Conservation (phyloP, 2,329 filamentous ascomycete species). For the Colletotrichum sp. region DNA sequence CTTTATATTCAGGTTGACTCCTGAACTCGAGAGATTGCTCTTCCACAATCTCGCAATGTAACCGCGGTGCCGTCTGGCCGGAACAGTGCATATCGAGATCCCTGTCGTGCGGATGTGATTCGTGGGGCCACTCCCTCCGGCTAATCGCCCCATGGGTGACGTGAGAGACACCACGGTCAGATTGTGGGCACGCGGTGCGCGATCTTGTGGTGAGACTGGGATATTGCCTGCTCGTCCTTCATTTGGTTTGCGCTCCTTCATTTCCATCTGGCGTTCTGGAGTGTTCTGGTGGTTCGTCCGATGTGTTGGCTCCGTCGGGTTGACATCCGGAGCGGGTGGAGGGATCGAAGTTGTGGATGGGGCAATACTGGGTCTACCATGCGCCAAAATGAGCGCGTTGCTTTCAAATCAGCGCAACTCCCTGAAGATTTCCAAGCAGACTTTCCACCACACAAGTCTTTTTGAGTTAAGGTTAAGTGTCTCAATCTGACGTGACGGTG, state of each 20-base stretch:
- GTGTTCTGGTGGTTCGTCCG: not conserved
- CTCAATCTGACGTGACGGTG: not conserved
- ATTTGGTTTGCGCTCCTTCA: conserved; percentile 10
- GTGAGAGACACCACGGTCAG: not conserved
- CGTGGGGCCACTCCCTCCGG: not conserved
- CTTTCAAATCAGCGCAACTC: conserved; percentile 2
- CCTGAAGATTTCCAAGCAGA: not conserved
- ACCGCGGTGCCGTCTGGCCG: conserved; percentile 2
- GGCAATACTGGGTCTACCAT: not conserved
- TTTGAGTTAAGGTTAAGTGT: not conserved
- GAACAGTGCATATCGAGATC: not conserved
- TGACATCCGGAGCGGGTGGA: not conserved
- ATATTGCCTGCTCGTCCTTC: not conserved
- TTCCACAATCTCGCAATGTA: not conserved
- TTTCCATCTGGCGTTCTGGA: not conserved
- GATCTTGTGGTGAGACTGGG: not conserved
- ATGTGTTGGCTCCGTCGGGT: not conserved
- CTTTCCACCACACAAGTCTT: not conserved
- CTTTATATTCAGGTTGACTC: not conserved
- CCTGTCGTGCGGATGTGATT: not conserved
- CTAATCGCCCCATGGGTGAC: conserved; percentile 6
- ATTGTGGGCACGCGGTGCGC: not conserved
- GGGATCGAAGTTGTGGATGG: not conserved
- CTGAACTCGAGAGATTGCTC: not conserved
- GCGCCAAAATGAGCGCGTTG: not conserved